Percentiles rank a stretch among this genome's conserved stretches.
phyloP scores from a whole-genome alignment of 768 basidiomycete genomes.

The Hygrophoropsis aurantiaca region DNA sequence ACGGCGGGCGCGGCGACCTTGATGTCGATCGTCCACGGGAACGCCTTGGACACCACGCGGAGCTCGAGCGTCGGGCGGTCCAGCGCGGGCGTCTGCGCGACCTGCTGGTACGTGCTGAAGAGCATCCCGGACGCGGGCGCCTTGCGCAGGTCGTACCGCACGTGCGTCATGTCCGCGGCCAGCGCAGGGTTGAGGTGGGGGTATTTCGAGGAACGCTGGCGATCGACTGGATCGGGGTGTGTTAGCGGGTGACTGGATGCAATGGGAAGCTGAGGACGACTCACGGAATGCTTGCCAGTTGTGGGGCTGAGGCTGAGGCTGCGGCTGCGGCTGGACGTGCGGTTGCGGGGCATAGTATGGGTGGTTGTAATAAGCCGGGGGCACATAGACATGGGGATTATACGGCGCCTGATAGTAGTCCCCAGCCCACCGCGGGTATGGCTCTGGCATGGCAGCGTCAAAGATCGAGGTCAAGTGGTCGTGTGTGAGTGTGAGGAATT shows the following conservation, averaged over 20 bases:
- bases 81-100: constrained; percentile 37
- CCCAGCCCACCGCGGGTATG: constrained; percentile 13
- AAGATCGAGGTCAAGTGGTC: too few species aligned
- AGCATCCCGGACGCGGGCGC: constrained; percentile 42
- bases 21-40: constrained; percentile 69
- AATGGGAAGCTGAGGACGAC: not conserved
- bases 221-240: constrained; percentile 14
- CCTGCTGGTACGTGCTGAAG: constrained; percentile 40
- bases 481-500: too few species aligned
- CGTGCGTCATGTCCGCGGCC: constrained; percentile 47
- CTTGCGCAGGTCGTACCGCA: constrained; percentile 51
- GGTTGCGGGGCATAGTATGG: constrained; percentile 10
- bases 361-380: constrained; percentile 14
- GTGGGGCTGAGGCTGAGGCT: constrained; percentile 1
- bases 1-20: constrained; percentile 26
- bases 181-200: constrained; percentile 55
- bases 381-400: constrained; percentile 30
- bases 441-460: too few species aligned
- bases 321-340: too few species aligned
- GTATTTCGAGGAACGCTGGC: constrained; percentile 36
- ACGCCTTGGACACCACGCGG: constrained; percentile 57
- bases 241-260: not conserved
- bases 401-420: constrained; percentile 24
- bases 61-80: constrained; percentile 33
- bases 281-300: constrained; percentile 17